These are phyloP conservation scores for Sarocladium oryzae DNA, from an alignment of 2,329 filamentous ascomycete genomes.

Conservation along the genomic window DNA sequence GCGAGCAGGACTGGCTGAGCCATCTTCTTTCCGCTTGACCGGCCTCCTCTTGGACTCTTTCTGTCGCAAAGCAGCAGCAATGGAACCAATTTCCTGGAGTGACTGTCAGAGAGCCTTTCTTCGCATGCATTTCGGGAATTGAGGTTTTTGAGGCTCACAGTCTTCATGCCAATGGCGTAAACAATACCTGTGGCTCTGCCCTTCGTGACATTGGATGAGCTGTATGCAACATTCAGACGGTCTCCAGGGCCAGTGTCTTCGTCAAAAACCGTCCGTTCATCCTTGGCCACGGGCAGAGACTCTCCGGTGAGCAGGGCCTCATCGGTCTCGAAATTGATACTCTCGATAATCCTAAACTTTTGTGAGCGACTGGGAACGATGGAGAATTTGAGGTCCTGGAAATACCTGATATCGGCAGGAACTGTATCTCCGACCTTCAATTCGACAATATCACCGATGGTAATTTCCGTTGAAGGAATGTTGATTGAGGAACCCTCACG, in stretches of 20 bases:
- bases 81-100: slow-evolving; percentile 48
- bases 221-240: slow-evolving; percentile 56
- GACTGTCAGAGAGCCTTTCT: not conserved
- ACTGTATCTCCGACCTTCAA: slow-evolving; percentile 54
- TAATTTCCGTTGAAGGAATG: slow-evolving; percentile 36
- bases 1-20: slow-evolving; percentile 23
- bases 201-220: slow-evolving; percentile 55
- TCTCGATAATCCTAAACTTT: slow-evolving; percentile 36
- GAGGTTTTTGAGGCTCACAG: slow-evolving; percentile 20
- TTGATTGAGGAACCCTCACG: slow-evolving; percentile 33
- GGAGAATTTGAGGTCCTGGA: slow-evolving; percentile 22
- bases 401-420: slow-evolving; percentile 47
- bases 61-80: slow-evolving; percentile 42
- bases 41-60: slow-evolving; percentile 28
- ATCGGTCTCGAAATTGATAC: slow-evolving; percentile 62
- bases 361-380: not conserved
- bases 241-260: slow-evolving; percentile 45
- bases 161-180: slow-evolving; percentile 54
- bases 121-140: not conserved
- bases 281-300: slow-evolving; percentile 53
- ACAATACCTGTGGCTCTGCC: slow-evolving; percentile 55
- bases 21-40: slow-evolving; percentile 38
- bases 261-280: slow-evolving; percentile 35
- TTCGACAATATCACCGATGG: slow-evolving; percentile 51
- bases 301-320: slow-evolving; percentile 60